Evolutionary conservation across 2,329 filamentous ascomycete genomes (phyloP), one percentile per base, ranked within the genome.

Genomic region (Sclerotiophoma versabilis): DNA sequence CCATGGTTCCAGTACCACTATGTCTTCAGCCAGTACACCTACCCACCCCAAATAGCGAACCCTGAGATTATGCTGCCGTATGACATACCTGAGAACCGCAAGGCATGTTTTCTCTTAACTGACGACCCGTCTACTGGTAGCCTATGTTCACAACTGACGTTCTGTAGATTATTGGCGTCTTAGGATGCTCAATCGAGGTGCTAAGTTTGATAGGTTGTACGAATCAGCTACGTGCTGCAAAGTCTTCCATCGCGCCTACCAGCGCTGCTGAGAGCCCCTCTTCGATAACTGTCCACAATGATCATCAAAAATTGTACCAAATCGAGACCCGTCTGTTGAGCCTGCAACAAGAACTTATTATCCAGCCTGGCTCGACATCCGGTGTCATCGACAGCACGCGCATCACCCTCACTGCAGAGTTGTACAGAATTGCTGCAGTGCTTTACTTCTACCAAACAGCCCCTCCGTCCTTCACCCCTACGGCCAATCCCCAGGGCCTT

Each of bases 1-100:
- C 78, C 77, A 1, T 82, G 79, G 80, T 78, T 80, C 34, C 66
- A 79, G 6, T 81, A 82, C 49, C 79, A 81, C 47, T 76, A 80
- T 45, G 75, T 80, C 12, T 68, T 81, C 5, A 78, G 77, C 22
- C 73, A 72, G 9, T 81, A 80, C 50, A 80, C 75, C 15, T 72
- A 77, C 27, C 50, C 59, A 11, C 48, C 65, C 64, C 33, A 65
- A 65, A 27, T 37, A 51, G 17, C 71, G 41, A 54, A 75, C 23
- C 58, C 62, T 10, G 67, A 74, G n/a, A 59, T 64, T 22, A 49
- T 58, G 20, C 66, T 72, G 36, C 37, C 37, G 15, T 30, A 37
- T 9, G 14, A 27, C 26, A 45, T 27, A 29, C 1, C 20, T 9
- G 39, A 49, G 5, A 34, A 32, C 7, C 26, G 17, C 17, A 49